A percentile compares a stretch with the other conserved stretches of the same genome.
These are phyloP conservation scores for Prunus fruticosa DNA, from an alignment of 306 rosid species.

Conservation along the genomic window DNA sequence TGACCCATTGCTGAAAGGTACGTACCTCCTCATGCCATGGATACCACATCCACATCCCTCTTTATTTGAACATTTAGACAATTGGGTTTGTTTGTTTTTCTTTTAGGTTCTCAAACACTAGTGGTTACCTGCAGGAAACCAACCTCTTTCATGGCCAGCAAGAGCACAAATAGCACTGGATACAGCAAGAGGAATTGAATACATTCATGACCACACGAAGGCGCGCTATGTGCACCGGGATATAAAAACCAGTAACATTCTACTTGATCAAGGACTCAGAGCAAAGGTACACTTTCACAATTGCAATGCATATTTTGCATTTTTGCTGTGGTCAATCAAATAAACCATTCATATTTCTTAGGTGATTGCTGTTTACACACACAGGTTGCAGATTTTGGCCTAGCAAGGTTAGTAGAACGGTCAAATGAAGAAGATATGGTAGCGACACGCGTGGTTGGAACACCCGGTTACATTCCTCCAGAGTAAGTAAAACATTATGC, in stretches of 20 bases:
- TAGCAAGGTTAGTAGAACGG: slow-evolving; percentile 55
- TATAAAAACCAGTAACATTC: slow-evolving; percentile 60
- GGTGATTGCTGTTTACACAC: slow-evolving; percentile 6
- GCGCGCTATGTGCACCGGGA: slow-evolving; percentile 58
- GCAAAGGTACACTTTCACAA: slow-evolving; percentile 48
- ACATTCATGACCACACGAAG: slow-evolving; percentile 65
- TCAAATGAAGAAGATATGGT: slow-evolving; percentile 45
- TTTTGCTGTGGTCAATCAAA: too few species aligned
- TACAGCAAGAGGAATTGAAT: slow-evolving; percentile 61
- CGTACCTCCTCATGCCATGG: background rate
- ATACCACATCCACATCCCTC: background rate
- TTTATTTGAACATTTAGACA: background rate
- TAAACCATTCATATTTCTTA: background rate
- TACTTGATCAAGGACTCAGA: slow-evolving; percentile 54
- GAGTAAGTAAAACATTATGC: slow-evolving; percentile 39
- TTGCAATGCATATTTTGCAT: too few species aligned
- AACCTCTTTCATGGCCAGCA: slow-evolving; percentile 61
- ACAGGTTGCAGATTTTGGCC: slow-evolving; percentile 69
- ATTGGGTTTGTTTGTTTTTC: background rate
- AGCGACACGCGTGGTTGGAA: slow-evolving; percentile 66
- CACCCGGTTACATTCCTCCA: slow-evolving; percentile 73
- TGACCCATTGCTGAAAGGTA: slow-evolving; percentile 62
- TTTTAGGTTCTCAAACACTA: background rate
- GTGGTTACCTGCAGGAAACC: slow-evolving; percentile 36
- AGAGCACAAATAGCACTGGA: slow-evolving; percentile 65